phyloP scores from a whole-genome alignment of 495 filamentous ascomycete species.

The Hypoxylon subgilvum region DNA sequence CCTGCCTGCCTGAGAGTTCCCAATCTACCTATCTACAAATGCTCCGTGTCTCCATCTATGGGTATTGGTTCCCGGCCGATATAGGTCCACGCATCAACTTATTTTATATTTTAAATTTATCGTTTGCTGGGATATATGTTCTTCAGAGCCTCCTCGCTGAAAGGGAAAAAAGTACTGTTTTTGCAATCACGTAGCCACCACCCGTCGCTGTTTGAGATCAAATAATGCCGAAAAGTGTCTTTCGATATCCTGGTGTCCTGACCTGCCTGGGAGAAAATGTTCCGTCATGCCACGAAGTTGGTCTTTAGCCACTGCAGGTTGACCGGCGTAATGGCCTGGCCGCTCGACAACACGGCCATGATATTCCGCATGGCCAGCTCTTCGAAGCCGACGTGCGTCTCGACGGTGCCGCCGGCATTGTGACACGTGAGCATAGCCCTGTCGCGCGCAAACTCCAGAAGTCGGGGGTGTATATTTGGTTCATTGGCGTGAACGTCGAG shows the following conservation, averaged over 20 bases:
- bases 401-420: conserved; percentile 74
- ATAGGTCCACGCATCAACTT: conserved; percentile 3
- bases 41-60: conserved; percentile 32
- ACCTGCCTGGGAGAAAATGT: background rate
- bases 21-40: conserved; percentile 28
- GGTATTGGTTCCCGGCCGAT: conserved; percentile 20
- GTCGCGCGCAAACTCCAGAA: conserved; percentile 53
- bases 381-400: conserved; percentile 76
- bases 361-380: conserved; percentile 75
- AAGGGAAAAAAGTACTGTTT: too few relatives aligned
- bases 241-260: background rate
- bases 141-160: too few relatives aligned
- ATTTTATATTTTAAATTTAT: conserved; percentile 1
- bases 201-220: conserved; percentile 1
- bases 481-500: conserved; percentile 74
- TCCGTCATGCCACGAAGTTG: conserved; percentile 4
- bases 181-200: too few relatives aligned
- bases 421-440: conserved; percentile 69
- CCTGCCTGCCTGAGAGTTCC: too few relatives aligned
- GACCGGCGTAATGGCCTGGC: conserved; percentile 66
- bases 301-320: conserved; percentile 61
- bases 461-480: conserved; percentile 53
- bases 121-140: background rate
- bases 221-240: background rate
- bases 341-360: conserved; percentile 60